Conservation (phyloP, 441 rosid species). For the Jatropha multifida region DNA sequence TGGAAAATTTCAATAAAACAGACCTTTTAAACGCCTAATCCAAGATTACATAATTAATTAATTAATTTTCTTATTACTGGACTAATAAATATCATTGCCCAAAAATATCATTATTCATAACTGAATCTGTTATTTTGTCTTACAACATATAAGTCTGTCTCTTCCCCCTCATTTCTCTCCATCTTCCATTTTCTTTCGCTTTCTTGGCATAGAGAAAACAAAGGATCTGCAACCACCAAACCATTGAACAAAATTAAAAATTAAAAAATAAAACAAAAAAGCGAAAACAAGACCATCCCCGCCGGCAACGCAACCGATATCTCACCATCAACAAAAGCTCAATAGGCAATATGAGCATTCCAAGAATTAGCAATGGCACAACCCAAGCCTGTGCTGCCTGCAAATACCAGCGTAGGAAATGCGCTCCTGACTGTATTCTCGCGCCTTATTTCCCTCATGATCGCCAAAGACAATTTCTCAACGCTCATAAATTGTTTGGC, state of each 20-base stretch:
- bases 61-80: not conserved
- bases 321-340: conserved; percentile 33
- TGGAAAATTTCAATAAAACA: not conserved
- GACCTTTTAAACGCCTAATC: not conserved
- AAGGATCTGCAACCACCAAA: conserved; percentile 29
- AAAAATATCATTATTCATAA: conserved; percentile 10
- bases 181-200: conserved; percentile 31
- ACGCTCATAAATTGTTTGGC: conserved; percentile 91
- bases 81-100: not conserved
- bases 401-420: conserved; percentile 93
- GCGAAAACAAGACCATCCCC: conserved; percentile 41
- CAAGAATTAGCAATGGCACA: conserved; percentile 35
- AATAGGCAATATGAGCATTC: conserved; percentile 28
- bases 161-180: conserved; percentile 55
- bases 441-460: conserved; percentile 94
- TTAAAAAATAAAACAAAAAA: not conserved
- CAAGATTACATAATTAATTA: not conserved
- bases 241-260: conserved; percentile 18
- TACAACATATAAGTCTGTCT: conserved; percentile 28
- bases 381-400: conserved; percentile 97
- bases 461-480: conserved; percentile 78
- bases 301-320: conserved; percentile 67
- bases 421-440: conserved; percentile 88
- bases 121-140: conserved; percentile 38
- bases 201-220: conserved; percentile 39